These are phyloP conservation scores for Voacanga thouarsii DNA, from an alignment of 257 asterid species.

Conservation along the genomic window DNA sequence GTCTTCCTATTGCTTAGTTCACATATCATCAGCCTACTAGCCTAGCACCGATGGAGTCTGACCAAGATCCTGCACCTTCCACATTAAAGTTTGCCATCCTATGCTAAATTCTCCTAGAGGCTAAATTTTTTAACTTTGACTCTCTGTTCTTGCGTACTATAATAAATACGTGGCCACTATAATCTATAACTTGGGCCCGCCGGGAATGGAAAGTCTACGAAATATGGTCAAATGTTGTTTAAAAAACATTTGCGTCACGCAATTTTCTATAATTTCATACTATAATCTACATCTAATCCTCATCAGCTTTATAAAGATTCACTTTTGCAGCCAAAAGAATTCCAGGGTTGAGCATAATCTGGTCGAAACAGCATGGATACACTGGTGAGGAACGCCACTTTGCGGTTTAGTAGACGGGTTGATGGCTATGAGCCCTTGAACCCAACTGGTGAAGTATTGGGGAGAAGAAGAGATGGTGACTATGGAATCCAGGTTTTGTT, in stretches of 20 bases:
- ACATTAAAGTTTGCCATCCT: neutral
- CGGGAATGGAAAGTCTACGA: neutral
- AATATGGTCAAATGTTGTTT: neutral
- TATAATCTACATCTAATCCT: neutral
- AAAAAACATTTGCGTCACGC: neutral
- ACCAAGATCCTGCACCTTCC: neutral
- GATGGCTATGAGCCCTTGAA: conserved; percentile 12
- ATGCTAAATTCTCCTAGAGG: neutral
- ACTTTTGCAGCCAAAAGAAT: neutral
- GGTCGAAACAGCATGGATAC: conserved; percentile 17
- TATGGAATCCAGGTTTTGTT: neutral
- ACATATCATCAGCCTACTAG: neutral
- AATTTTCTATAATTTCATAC: neutral
- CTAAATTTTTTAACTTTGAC: neutral
- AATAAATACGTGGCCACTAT: neutral
- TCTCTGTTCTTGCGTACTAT: neutral
- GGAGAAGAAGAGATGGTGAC: neutral
- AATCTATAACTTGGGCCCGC: neutral
- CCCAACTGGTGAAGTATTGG: neutral
- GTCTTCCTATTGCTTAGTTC: neutral
- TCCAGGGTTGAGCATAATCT: neutral
- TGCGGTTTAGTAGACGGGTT: conserved; percentile 23
- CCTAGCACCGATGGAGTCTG: neutral
- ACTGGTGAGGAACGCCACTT: conserved; percentile 32
- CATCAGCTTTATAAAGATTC: neutral